Percentiles rank a stretch among this genome's conserved stretches.
Evolutionary conservation across 2,329 filamentous ascomycete genomes (phyloP).

Genomic region (Calonectria multiphialidica): DNA sequence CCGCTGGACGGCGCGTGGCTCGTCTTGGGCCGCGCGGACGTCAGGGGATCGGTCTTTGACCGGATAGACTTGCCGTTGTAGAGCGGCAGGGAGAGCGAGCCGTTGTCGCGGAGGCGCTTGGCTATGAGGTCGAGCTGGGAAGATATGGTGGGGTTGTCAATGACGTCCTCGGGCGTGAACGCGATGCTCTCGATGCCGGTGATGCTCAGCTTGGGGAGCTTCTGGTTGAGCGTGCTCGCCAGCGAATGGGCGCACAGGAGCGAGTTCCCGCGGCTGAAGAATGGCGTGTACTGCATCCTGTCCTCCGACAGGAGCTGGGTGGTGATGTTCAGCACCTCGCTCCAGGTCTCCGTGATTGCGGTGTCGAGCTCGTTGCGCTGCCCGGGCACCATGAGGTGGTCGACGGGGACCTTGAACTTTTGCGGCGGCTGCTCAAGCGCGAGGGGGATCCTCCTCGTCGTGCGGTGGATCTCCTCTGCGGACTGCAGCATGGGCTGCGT

Average conservation of each 20-base stretch:
- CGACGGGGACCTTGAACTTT: constrained; percentile 29
- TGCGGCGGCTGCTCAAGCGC: constrained; percentile 34
- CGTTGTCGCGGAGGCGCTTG: constrained; percentile 39
- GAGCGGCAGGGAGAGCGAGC: constrained; percentile 25
- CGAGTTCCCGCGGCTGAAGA: constrained; percentile 64
- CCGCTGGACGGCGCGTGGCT: neutral
- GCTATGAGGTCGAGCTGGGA: constrained; percentile 60
- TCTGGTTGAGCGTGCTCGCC: constrained; percentile 57
- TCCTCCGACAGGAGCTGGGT: constrained; percentile 53
- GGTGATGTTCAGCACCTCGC: constrained; percentile 55
- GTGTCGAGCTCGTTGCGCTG: constrained; percentile 56
- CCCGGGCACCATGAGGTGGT: constrained; percentile 50
- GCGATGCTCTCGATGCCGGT: constrained; percentile 52
- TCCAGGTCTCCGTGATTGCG: constrained; percentile 59
- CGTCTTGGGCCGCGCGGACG: constrained; percentile 14
- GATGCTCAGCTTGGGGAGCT: constrained; percentile 52
- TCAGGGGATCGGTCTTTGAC: constrained; percentile 4
- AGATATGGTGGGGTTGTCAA: constrained; percentile 63
- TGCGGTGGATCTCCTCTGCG: constrained; percentile 51
- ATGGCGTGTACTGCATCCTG: constrained; percentile 58
- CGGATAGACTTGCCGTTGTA: constrained; percentile 29
- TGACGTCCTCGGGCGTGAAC: constrained; percentile 61
- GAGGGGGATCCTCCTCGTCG: constrained; percentile 57
- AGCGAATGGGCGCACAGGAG: constrained; percentile 62
- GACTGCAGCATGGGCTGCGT: constrained; percentile 60